Percentiles rank a stretch among this genome's conserved stretches.
Conservation (phyloP, 2,329 filamentous ascomycete species). For the Ophiostoma sp. region DNA sequence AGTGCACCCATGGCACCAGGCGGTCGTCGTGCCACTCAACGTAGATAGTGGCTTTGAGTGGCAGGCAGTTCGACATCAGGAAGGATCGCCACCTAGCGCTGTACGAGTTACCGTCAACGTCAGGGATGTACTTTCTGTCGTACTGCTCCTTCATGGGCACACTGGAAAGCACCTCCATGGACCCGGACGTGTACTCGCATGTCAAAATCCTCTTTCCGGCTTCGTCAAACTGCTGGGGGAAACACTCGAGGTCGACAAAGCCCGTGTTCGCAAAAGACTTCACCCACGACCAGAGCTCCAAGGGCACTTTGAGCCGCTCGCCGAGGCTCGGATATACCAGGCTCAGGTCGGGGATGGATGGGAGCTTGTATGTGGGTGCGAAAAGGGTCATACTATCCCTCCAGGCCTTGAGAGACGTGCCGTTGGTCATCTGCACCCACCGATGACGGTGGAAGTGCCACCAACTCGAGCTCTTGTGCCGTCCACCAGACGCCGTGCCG, state of each 20-base stretch:
- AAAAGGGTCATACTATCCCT: conserved; percentile 37
- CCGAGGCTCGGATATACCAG: conserved; percentile 39
- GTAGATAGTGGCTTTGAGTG: conserved; percentile 67
- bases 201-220: conserved; percentile 25
- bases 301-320: conserved; percentile 25
- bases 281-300: conserved; percentile 40
- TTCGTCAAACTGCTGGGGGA: conserved; percentile 24
- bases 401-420: conserved; percentile 47
- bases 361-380: conserved; percentile 46
- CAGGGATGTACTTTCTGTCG: conserved; percentile 57
- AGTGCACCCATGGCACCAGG: conserved; percentile 65
- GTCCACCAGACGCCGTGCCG: conserved; percentile 58
- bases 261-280: conserved; percentile 38
- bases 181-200: conserved; percentile 38
- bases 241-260: conserved; percentile 41
- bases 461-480: conserved; percentile 53
- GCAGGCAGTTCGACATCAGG: conserved; percentile 56
- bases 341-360: conserved; percentile 28
- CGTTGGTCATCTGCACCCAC: conserved; percentile 63
- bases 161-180: conserved; percentile 33
- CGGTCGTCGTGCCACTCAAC: conserved; percentile 69
- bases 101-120: conserved; percentile 64
- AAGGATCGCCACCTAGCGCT: conserved; percentile 57
- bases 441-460: conserved; percentile 65
- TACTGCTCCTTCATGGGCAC: conserved; percentile 46